phyloP scores from a whole-genome alignment of 2,329 filamentous ascomycete genomes.

The Colletotrichum limetticola region DNA sequence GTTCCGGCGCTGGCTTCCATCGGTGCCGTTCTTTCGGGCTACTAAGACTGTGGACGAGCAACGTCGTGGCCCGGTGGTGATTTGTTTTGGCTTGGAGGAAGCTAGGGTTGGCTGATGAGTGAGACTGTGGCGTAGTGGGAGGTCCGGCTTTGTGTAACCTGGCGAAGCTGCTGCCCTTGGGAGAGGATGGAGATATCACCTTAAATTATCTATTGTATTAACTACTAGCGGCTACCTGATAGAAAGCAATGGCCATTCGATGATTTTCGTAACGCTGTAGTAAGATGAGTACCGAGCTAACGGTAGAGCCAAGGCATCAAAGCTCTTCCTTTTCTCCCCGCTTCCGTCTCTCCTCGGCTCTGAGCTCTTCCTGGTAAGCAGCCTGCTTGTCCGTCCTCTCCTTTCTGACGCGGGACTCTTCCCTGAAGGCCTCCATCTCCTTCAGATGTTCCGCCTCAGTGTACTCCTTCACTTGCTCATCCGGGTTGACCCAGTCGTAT shows the following conservation, averaged over 20 bases:
- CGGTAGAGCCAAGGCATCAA: background rate
- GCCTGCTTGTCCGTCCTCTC: slow-evolving; percentile 25
- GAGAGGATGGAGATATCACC: background rate
- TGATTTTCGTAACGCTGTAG: background rate
- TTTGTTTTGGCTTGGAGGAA: background rate
- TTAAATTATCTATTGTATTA: background rate
- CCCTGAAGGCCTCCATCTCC: slow-evolving; percentile 27
- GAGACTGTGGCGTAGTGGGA: background rate
- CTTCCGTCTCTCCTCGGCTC: slow-evolving; percentile 7
- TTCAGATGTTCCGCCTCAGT: slow-evolving; percentile 13
- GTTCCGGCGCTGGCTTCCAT: slow-evolving; percentile 47
- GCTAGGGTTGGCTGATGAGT: background rate
- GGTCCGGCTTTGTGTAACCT: background rate
- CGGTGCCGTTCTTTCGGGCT: slow-evolving; percentile 41
- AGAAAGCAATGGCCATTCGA: background rate
- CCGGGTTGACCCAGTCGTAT: slow-evolving; percentile 29
- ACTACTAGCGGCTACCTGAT: background rate
- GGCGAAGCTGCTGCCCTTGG: background rate
- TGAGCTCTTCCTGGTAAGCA: slow-evolving; percentile 18
- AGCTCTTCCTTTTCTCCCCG: slow-evolving; percentile 27
- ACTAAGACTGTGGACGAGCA: slow-evolving; percentile 15
- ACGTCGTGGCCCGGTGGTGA: too few species aligned
- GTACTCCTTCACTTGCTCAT: slow-evolving; percentile 5
- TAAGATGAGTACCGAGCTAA: too few species aligned
- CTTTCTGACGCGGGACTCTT: slow-evolving; percentile 14